Percentiles rank a stretch among this genome's conserved stretches.
Evolutionary conservation across 2,329 filamentous ascomycete genomes (phyloP).

Genomic region (Ophiostoma australiae): DNA sequence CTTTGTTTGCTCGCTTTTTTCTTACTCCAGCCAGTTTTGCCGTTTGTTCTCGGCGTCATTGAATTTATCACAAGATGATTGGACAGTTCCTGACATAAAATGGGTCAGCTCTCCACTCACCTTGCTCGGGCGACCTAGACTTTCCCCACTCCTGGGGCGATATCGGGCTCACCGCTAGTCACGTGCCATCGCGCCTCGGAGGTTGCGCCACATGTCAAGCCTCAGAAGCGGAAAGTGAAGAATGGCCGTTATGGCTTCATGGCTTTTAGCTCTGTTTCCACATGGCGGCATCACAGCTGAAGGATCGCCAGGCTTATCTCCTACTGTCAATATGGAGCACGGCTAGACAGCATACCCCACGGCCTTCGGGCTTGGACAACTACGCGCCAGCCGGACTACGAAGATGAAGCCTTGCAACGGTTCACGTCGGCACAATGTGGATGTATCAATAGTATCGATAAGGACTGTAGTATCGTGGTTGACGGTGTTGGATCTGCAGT

Average conservation of each 20-base stretch:
- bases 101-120: not conserved
- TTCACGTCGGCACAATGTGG: conserved; percentile 3
- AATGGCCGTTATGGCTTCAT: not conserved
- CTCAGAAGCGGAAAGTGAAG: not conserved
- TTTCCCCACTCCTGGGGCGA: conserved; percentile 16
- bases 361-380: conserved; percentile 3
- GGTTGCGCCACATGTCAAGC: not conserved
- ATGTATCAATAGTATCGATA: not conserved
- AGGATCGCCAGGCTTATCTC: conserved; percentile 6
- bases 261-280: not conserved
- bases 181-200: not conserved
- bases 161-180: conserved; percentile 2
- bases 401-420: not conserved
- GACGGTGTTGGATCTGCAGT: too few species aligned
- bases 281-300: not conserved
- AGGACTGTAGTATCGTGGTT: not conserved
- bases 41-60: not conserved
- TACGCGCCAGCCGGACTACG: not conserved
- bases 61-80: not conserved
- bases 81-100: not conserved
- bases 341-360: conserved; percentile 1
- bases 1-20: not conserved
- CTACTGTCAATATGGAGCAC: not conserved
- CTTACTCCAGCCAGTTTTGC: not conserved
- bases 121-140: not conserved